phyloP scores from a whole-genome alignment of 176 grass and related monocot species.

The Oryza glumipatula region DNA sequence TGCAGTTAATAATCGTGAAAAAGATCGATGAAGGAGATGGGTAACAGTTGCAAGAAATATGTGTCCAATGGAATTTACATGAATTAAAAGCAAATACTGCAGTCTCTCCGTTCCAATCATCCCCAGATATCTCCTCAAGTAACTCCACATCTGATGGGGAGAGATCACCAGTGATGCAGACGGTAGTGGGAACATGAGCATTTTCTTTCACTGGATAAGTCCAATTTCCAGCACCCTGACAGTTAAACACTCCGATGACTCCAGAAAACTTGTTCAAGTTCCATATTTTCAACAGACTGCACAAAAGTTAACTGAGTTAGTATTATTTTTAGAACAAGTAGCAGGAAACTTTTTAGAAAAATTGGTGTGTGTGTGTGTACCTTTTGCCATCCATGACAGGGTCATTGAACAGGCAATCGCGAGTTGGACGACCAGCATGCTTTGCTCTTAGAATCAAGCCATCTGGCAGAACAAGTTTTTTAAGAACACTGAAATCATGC shows the following conservation, averaged over 20 bases:
- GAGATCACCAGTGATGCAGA: slow-evolving; percentile 35
- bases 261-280: slow-evolving; percentile 59
- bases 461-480: slow-evolving; percentile 61
- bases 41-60: background rate
- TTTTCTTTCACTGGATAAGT: slow-evolving; percentile 49
- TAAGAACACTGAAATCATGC: slow-evolving; percentile 55
- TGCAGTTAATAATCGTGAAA: background rate
- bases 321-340: background rate
- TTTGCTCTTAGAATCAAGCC: slow-evolving; percentile 55
- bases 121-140: slow-evolving; percentile 44
- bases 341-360: background rate
- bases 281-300: slow-evolving; percentile 68
- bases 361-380: background rate
- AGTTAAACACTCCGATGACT: slow-evolving; percentile 63
- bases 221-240: slow-evolving; percentile 59
- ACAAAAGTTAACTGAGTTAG: background rate
- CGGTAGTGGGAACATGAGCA: slow-evolving; percentile 24
- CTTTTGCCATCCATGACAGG: slow-evolving; percentile 58
- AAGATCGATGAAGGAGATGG: background rate
- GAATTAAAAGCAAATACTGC: slow-evolving; percentile 61
- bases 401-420: slow-evolving; percentile 57
- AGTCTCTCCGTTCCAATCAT: slow-evolving; percentile 51
- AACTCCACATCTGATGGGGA: slow-evolving; percentile 52
- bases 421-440: slow-evolving; percentile 47
- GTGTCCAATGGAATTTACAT: slow-evolving; percentile 31